Evolutionary conservation across 1,284 basidiomycete species (phyloP).

Genomic region (Ceratobasidium sp.): DNA sequence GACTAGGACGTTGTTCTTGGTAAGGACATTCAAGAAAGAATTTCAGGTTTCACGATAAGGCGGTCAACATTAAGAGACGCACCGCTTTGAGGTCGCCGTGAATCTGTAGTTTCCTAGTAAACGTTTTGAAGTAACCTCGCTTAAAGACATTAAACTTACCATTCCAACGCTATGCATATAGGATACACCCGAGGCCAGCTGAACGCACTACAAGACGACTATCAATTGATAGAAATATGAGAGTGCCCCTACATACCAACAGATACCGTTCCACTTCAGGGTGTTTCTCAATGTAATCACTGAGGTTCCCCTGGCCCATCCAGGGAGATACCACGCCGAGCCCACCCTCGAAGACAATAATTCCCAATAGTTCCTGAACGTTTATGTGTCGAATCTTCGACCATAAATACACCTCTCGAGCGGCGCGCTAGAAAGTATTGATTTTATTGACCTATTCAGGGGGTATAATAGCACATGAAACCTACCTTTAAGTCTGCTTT

Average conservation of each 20-base stretch:
- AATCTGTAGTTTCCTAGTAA: not conserved
- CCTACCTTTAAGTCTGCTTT: no score
- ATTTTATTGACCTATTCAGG: no score
- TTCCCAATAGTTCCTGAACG: not conserved
- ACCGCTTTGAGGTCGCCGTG: conserved; percentile 3
- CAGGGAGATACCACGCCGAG: conserved; percentile 3
- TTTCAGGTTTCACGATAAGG: no score
- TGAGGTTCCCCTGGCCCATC: not conserved
- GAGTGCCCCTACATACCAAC: not conserved
- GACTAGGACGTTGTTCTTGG: not conserved
- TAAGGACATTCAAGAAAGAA: no score
- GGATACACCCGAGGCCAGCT: not conserved
- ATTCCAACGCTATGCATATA: not conserved
- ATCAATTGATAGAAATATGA: not conserved
- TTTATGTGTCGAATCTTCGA: not conserved
- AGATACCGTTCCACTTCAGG: not conserved
- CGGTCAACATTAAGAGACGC: not conserved
- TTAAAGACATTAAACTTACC: not conserved
- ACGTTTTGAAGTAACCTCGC: not conserved
- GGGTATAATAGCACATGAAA: no score
- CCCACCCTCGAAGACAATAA: not conserved
- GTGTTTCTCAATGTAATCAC: not conserved
- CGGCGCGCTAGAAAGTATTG: not conserved
- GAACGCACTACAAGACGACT: not conserved
- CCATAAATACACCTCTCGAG: not conserved